phyloP scores from a whole-genome alignment of 495 filamentous ascomycete genomes.

The Cetradonia linearis region DNA sequence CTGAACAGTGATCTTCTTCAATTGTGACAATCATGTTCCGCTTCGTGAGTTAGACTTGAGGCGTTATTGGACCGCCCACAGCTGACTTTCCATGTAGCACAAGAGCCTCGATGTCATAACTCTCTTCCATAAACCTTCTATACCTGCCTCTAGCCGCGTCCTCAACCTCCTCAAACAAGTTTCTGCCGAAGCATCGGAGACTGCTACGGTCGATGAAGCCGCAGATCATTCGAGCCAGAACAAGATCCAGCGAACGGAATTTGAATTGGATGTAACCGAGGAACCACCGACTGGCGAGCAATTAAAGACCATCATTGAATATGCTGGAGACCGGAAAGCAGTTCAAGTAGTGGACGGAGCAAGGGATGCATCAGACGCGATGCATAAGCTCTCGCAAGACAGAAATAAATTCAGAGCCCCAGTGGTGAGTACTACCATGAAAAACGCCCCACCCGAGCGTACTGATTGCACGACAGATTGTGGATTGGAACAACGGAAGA shows the following conservation, averaged over 20 bases:
- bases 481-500: constrained; percentile 89
- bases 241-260: constrained; percentile 50
- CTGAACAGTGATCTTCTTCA: neutral
- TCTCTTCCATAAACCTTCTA: constrained; percentile 77
- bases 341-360: constrained; percentile 62
- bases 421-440: constrained; percentile 42
- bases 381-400: constrained; percentile 56
- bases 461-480: constrained; percentile 41
- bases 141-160: constrained; percentile 53
- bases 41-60: constrained; percentile 19
- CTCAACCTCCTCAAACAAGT: constrained; percentile 66
- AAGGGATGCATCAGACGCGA: constrained; percentile 56
- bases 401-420: constrained; percentile 59
- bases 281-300: constrained; percentile 72
- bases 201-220: constrained; percentile 57
- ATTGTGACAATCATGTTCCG: constrained; percentile 24
- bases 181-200: constrained; percentile 48
- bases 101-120: constrained; percentile 87
- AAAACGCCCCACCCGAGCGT: neutral
- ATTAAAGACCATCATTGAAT: constrained; percentile 78
- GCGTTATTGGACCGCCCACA: neutral
- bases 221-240: constrained; percentile 46
- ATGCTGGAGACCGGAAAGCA: constrained; percentile 39
- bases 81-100: constrained; percentile 36
- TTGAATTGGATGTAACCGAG: constrained; percentile 81